Conservation (phyloP, 108 stramenopile species). For the Hondaea fermentalgiana region DNA sequence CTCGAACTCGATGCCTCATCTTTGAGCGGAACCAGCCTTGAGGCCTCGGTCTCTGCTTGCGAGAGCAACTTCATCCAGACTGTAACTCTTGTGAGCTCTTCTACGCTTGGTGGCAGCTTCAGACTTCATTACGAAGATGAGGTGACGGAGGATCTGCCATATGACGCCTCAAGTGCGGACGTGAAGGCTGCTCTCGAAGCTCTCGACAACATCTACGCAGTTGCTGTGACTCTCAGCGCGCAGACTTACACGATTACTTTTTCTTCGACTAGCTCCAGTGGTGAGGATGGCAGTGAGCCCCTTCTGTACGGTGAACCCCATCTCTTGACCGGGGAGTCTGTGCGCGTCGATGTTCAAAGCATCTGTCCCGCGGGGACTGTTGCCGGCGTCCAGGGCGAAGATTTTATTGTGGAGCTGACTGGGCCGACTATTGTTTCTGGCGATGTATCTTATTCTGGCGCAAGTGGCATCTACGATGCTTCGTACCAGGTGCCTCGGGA, state of each 20-base stretch:
- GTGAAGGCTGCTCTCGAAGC: conserved; percentile 29
- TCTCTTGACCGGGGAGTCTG: conserved; percentile 25
- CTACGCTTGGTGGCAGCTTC: neutral
- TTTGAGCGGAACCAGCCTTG: neutral
- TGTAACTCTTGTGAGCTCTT: neutral
- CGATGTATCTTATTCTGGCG: conserved; percentile 31
- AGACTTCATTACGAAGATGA: conserved; percentile 1
- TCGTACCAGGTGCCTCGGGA: conserved; percentile 50
- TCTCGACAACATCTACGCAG: conserved; percentile 29
- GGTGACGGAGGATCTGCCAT: neutral
- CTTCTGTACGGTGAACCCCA: conserved; percentile 37
- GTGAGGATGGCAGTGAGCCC: neutral
- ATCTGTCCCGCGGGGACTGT: conserved; percentile 18
- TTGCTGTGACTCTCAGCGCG: conserved; percentile 12
- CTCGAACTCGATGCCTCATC: neutral
- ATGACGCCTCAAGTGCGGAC: neutral
- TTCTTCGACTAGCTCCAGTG: neutral
- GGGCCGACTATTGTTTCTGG: conserved; percentile 32
- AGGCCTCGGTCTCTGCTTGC: neutral
- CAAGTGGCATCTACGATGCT: conserved; percentile 44
- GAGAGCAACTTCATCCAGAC: neutral
- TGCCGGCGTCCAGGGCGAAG: conserved; percentile 50
- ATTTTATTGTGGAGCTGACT: conserved; percentile 44
- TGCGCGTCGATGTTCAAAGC: neutral
- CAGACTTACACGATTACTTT: conserved; percentile 25